Conservation (phyloP, 2,329 filamentous ascomycete species). For the Phoma sp. region DNA sequence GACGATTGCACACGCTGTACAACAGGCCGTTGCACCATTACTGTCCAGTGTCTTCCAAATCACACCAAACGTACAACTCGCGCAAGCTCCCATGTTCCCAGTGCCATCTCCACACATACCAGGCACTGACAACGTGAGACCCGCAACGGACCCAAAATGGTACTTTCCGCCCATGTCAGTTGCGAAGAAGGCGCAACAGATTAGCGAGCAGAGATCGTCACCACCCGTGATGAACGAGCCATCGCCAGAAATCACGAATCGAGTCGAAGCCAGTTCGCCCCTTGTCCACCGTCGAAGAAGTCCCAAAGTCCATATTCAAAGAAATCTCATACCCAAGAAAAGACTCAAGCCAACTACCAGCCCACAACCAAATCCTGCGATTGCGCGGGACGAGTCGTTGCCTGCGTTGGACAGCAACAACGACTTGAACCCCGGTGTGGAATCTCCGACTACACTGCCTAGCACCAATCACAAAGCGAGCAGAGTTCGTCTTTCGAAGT, state of each 20-base stretch:
- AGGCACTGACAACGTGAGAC: conserved; percentile 20
- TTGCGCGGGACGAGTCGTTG: background rate
- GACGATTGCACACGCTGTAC: conserved; percentile 32
- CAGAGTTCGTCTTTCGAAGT: conserved; percentile 6
- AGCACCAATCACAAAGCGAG: too few species aligned
- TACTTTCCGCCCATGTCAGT: conserved; percentile 28
- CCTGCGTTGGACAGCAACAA: background rate
- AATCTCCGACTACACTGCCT: too few species aligned
- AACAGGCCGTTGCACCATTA: conserved; percentile 34
- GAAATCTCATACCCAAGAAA: too few species aligned
- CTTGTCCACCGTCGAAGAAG: conserved; percentile 14
- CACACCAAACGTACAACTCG: conserved; percentile 13
- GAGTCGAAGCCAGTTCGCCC: background rate
- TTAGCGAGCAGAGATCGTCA: background rate
- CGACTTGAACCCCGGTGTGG: background rate
- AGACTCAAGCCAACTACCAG: too few species aligned
- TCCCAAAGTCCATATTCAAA: conserved; percentile 22
- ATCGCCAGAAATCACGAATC: background rate
- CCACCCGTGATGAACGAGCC: background rate
- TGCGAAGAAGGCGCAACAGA: background rate
- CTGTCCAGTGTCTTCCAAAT: conserved; percentile 23
- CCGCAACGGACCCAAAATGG: conserved; percentile 39
- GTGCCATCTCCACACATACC: conserved; percentile 11
- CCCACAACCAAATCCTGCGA: too few species aligned
- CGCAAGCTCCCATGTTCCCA: conserved; percentile 6